These are phyloP conservation scores for Hylodesmum podocarpum DNA, from an alignment of 306 rosid genomes.

Conservation along the genomic window DNA sequence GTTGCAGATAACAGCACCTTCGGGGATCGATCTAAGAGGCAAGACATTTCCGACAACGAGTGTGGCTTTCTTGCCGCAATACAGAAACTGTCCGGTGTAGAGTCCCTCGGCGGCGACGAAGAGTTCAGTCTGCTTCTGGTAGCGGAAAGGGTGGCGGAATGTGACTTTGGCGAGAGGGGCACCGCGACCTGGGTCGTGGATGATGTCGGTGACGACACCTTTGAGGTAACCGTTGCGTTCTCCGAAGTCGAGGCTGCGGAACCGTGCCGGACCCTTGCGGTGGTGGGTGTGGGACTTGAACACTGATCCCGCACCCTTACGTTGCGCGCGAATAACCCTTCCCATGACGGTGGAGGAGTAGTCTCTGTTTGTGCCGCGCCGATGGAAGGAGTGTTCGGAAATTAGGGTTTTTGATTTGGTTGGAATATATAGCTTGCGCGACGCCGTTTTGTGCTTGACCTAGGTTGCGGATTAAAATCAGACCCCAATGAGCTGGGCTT, in stretches of 20 bases:
- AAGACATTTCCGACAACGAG: slow-evolving; percentile 75
- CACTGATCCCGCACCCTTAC: slow-evolving; percentile 85
- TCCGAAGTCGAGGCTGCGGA: slow-evolving; percentile 77
- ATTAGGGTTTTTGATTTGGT: slow-evolving; percentile 23
- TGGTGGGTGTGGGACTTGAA: slow-evolving; percentile 83
- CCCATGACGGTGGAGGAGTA: slow-evolving; percentile 46
- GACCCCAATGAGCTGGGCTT: not conserved
- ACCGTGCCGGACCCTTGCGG: slow-evolving; percentile 79
- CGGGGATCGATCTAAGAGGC: slow-evolving; percentile 67
- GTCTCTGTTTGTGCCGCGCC: not conserved
- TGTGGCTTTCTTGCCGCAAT: slow-evolving; percentile 80
- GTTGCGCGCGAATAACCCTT: slow-evolving; percentile 75
- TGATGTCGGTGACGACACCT: slow-evolving; percentile 68
- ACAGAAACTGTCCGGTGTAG: slow-evolving; percentile 73
- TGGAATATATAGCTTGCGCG: not conserved
- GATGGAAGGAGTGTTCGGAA: not conserved
- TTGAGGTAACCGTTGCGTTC: slow-evolving; percentile 75
- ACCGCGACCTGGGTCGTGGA: slow-evolving; percentile 85
- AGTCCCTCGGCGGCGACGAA: slow-evolving; percentile 75
- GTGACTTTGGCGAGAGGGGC: slow-evolving; percentile 78
- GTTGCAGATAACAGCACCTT: slow-evolving; percentile 78
- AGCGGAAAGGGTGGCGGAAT: slow-evolving; percentile 75
- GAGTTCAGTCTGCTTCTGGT: slow-evolving; percentile 67
- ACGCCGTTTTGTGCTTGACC: not conserved
- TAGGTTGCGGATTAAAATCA: not conserved